Conservation (phyloP, 495 filamentous ascomycete species). For the Cairneyella variabilis region DNA sequence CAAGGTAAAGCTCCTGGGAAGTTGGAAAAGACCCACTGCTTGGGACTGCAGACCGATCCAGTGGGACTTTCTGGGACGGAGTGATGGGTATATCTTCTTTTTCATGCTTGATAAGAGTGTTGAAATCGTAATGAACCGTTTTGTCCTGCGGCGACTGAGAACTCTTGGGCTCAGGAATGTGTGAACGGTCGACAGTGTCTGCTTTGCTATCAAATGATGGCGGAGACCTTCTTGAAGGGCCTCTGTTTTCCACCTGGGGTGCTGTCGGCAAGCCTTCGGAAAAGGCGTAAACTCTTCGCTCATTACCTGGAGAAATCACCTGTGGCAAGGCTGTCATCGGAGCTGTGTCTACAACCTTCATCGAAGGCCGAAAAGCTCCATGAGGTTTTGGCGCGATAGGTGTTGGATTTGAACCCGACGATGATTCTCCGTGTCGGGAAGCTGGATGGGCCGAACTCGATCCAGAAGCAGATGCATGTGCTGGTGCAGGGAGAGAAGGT, state of each 20-base stretch:
- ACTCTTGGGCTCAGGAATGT: slow-evolving; percentile 10
- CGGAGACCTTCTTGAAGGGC: background rate
- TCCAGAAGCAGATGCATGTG: background rate
- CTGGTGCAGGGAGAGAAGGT: background rate
- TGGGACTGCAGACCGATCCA: slow-evolving; percentile 15
- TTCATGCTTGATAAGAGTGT: slow-evolving; percentile 15
- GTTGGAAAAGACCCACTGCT: slow-evolving; percentile 15
- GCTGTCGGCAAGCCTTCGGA: background rate
- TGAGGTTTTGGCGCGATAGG: slow-evolving; percentile 10
- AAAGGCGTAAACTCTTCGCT: slow-evolving; percentile 6
- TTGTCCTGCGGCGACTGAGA: background rate
- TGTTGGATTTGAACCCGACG: background rate
- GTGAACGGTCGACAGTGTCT: slow-evolving; percentile 15
- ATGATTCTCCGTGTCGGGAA: background rate
- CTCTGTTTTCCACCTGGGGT: background rate
- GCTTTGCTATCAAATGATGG: background rate
- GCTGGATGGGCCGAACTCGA: background rate
- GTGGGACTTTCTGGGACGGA: slow-evolving; percentile 6
- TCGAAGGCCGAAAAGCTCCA: background rate
- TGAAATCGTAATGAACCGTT: slow-evolving; percentile 19
- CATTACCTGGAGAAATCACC: background rate
- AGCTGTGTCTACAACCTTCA: background rate
- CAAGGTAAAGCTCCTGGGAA: slow-evolving; percentile 3
- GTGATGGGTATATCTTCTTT: background rate
- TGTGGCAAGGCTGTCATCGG: background rate